A percentile compares a stretch with the other conserved stretches of the same genome.
phyloP scores from a whole-genome alignment of 2,329 filamentous ascomycete genomes.

The Aspergillus arachidicola region DNA sequence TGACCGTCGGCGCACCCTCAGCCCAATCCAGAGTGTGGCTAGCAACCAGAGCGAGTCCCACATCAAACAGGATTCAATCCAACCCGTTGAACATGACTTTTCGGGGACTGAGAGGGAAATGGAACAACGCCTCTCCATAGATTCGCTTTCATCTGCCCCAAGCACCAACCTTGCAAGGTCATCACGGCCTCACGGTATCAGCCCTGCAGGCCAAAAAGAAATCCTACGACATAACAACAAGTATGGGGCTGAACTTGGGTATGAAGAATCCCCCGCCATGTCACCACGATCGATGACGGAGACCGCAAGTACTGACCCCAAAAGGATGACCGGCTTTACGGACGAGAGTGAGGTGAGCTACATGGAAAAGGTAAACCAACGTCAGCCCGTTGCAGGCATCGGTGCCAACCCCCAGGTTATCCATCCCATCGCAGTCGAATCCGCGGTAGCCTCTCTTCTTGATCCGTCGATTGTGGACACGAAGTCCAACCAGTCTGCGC shows the following conservation, averaged over 20 bases:
- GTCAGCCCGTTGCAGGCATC: constrained; percentile 70
- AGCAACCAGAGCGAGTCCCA: constrained; percentile 75
- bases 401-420: constrained; percentile 77
- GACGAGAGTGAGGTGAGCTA: constrained; percentile 60
- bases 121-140: constrained; percentile 55
- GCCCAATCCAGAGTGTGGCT: constrained; percentile 89
- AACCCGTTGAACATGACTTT: constrained; percentile 54
- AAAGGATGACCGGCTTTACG: constrained; percentile 53
- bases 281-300: constrained; percentile 37
- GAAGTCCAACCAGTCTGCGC: constrained; percentile 53
- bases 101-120: constrained; percentile 63
- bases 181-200: constrained; percentile 56
- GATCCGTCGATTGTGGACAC: constrained; percentile 76
- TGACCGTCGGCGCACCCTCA: constrained; percentile 72
- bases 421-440: constrained; percentile 76
- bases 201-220: constrained; percentile 53
- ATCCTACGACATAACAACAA: constrained; percentile 49
- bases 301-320: constrained; percentile 54
- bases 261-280: constrained; percentile 36
- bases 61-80: constrained; percentile 61
- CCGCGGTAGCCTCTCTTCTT: constrained; percentile 85
- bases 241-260: constrained; percentile 39
- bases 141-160: constrained; percentile 59
- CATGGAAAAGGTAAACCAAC: constrained; percentile 62
- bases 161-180: constrained; percentile 60